Percentiles rank a stretch among this genome's conserved stretches.
Evolutionary conservation across 2,329 filamentous ascomycete species (phyloP).

Genomic region (Aspergillus sp.): DNA sequence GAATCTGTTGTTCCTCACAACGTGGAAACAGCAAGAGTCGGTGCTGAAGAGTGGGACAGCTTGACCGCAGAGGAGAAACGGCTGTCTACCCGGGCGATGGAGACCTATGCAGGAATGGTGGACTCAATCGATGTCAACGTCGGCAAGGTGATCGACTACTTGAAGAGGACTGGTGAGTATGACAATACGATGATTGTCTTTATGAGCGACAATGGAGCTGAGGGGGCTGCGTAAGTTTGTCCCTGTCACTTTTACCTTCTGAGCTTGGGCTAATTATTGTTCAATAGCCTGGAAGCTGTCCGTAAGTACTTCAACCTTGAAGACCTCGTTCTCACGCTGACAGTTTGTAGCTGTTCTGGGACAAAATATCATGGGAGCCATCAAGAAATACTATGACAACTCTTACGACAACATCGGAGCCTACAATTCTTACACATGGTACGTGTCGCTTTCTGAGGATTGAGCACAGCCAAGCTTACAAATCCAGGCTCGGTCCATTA

Average conservation of each 20-base stretch:
- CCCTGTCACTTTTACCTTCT: no score
- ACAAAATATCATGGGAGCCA: neutral
- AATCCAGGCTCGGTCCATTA: neutral
- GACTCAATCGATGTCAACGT: slow-evolving; percentile 53
- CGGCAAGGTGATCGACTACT: slow-evolving; percentile 51
- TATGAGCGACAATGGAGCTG: slow-evolving; percentile 56
- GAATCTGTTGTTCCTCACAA: slow-evolving; percentile 49
- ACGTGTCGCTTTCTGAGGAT: neutral
- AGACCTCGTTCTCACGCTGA: neutral
- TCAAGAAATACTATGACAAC: slow-evolving; percentile 6
- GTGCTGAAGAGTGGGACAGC: slow-evolving; percentile 48
- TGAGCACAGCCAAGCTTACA: neutral
- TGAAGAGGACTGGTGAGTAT: slow-evolving; percentile 52
- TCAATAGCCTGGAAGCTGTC: neutral
- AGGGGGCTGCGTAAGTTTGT: slow-evolving; percentile 35
- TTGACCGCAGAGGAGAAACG: slow-evolving; percentile 44
- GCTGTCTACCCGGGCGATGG: slow-evolving; percentile 53
- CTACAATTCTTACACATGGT: slow-evolving; percentile 4
- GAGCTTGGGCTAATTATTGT: neutral
- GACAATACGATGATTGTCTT: slow-evolving; percentile 57
- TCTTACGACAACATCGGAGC: slow-evolving; percentile 2
- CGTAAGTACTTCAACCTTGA: neutral
- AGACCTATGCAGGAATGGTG: slow-evolving; percentile 57
- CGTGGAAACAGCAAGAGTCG: slow-evolving; percentile 49
- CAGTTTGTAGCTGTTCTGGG: neutral